These are phyloP conservation scores for Fraxinus baroniana DNA, from an alignment of 305 asterid species.

Conservation along the genomic window DNA sequence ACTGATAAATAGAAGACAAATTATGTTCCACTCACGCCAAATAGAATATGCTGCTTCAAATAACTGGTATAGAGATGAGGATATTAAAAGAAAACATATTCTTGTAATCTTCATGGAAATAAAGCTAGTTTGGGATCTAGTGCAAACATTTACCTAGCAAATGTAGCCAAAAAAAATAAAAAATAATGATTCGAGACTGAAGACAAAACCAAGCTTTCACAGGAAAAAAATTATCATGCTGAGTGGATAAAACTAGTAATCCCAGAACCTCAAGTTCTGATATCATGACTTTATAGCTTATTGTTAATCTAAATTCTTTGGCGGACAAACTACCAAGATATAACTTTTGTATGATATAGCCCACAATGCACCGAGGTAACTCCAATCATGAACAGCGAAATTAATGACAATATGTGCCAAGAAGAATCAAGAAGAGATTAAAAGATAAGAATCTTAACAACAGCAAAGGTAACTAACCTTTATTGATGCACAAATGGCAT, in stretches of 20 bases:
- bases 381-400: neutral
- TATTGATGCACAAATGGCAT: constrained; percentile 94
- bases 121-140: neutral
- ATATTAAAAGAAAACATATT: neutral
- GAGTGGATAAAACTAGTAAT: neutral
- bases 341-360: neutral
- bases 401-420: constrained; percentile 5
- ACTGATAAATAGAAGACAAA: neutral
- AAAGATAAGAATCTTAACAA: neutral
- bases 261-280: neutral
- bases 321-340: constrained; percentile 10
- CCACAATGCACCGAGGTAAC: neutral
- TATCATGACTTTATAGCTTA: constrained; percentile 10
- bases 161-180: neutral
- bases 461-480: constrained; percentile 53
- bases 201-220: neutral
- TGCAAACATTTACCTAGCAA: neutral
- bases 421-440: constrained; percentile 5
- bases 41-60: neutral
- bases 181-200: neutral
- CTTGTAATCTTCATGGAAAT: neutral
- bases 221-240: neutral
- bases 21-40: neutral
- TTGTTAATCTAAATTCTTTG: neutral
- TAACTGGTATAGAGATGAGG: neutral